Evolutionary conservation across 116 monocot species (phyloP).

Genomic region (Papilionanthe hybrid): DNA sequence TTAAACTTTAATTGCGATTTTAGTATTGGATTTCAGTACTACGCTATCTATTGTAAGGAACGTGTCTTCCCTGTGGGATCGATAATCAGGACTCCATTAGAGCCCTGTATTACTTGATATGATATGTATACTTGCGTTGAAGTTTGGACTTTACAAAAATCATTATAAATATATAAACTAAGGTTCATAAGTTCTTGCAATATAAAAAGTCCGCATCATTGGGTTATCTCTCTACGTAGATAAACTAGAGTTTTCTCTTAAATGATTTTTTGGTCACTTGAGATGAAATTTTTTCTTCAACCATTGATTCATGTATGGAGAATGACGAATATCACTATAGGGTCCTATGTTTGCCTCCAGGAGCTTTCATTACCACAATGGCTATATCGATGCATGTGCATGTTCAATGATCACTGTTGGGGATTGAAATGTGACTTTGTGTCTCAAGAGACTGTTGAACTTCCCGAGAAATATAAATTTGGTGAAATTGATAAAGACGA

Average conservation of each 20-base stretch:
- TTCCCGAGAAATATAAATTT: constrained; percentile 74
- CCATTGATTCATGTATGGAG: constrained; percentile 26
- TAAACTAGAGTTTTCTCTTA: constrained; percentile 72
- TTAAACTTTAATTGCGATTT: too few relatives aligned
- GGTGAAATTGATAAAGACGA: constrained; percentile 68
- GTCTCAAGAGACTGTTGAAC: constrained; percentile 77
- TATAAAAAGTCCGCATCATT: too few relatives aligned
- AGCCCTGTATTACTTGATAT: too few relatives aligned
- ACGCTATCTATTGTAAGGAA: too few relatives aligned
- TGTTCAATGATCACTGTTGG: constrained; percentile 71
- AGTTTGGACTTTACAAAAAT: too few relatives aligned
- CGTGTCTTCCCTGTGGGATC: too few relatives aligned
- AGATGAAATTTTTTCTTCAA: constrained; percentile 75
- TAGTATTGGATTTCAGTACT: too few relatives aligned
- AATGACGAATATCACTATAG: constrained; percentile 43
- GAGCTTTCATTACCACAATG: constrained; percentile 68
- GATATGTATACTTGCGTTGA: too few relatives aligned
- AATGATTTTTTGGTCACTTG: constrained; percentile 71
- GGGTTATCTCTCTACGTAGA: too few relatives aligned
- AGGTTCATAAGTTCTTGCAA: too few relatives aligned
- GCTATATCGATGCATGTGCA: constrained; percentile 88
- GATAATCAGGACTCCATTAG: too few relatives aligned
- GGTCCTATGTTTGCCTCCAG: constrained; percentile 58
- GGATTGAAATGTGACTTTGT: constrained; percentile 77
- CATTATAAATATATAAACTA: too few relatives aligned